Percentiles rank a stretch among this genome's conserved stretches.
Conservation (phyloP, 1,139 yeast genomes). For the Kurtzmaniella quercitrusa region DNA sequence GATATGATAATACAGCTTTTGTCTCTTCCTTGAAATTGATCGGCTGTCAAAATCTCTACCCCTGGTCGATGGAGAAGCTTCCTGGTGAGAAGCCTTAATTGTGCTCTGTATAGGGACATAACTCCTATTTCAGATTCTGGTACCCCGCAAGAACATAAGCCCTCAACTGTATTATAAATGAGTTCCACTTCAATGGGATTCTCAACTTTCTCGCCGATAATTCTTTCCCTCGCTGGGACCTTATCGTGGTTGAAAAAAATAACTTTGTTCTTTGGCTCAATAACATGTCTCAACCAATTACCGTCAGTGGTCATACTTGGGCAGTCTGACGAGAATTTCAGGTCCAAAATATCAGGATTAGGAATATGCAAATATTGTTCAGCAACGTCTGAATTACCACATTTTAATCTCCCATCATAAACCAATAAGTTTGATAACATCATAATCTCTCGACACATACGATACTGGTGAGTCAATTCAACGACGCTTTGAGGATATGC, state of each 20-base stretch:
- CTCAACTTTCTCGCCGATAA: conserved; percentile 61
- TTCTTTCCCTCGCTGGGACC: conserved; percentile 56
- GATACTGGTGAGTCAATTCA: conserved; percentile 76
- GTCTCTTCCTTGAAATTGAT: conserved; percentile 94
- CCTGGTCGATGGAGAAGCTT: conserved; percentile 35
- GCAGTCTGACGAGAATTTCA: conserved; percentile 7
- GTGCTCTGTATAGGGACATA: conserved; percentile 86
- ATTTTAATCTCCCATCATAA: conserved; percentile 68
- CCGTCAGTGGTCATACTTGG: conserved; percentile 5
- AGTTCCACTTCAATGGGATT: conserved; percentile 71
- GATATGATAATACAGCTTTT: conserved; percentile 87
- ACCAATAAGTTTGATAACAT: conserved; percentile 72
- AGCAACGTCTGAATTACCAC: conserved; percentile 69
- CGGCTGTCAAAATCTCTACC: conserved; percentile 86
- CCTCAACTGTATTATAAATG: conserved; percentile 58
- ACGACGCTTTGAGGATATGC: conserved; percentile 67
- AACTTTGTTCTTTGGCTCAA: conserved; percentile 48
- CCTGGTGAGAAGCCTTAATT: conserved; percentile 53
- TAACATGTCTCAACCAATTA: conserved; percentile 31
- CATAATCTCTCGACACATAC: conserved; percentile 94
- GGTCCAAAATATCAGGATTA: conserved; percentile 18
- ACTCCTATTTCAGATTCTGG: conserved; percentile 64
- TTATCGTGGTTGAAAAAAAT: conserved; percentile 75
- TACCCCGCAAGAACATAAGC: conserved; percentile 60
- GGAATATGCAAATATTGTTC: conserved; percentile 51